Conservation (phyloP, 2,329 filamentous ascomycete species). For the Cytospora piceicola region DNA sequence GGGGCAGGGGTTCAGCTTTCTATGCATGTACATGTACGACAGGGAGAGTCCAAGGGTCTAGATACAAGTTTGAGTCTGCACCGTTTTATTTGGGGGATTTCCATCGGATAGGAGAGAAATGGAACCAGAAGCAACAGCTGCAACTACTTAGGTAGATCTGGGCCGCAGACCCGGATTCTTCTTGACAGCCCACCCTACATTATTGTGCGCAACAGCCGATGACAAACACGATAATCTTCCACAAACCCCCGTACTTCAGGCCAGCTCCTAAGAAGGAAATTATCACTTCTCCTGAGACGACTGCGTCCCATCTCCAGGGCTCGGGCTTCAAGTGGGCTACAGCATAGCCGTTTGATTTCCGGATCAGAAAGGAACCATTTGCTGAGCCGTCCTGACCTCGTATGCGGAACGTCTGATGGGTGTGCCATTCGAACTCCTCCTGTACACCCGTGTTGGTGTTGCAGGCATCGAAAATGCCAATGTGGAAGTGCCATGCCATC, state of each 20-base stretch:
- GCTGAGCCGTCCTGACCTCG: not conserved
- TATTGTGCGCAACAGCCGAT: constrained; percentile 13
- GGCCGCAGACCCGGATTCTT: not conserved
- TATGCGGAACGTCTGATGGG: not conserved
- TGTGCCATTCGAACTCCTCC: constrained; percentile 21
- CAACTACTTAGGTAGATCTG: too few species aligned
- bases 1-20: not conserved
- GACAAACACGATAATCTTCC: constrained; percentile 22
- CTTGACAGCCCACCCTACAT: not conserved
- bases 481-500: constrained; percentile 3
- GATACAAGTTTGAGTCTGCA: not conserved
- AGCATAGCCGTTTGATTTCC: constrained; percentile 3
- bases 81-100: not conserved
- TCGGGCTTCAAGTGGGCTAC: constrained; percentile 14
- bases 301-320: too few species aligned
- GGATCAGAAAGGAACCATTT: constrained; percentile 8
- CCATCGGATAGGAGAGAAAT: not conserved
- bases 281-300: not conserved
- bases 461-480: not conserved
- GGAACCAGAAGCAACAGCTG: not conserved
- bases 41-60: not conserved
- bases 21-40: not conserved
- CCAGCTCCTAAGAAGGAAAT: constrained; percentile 12
- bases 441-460: not conserved
- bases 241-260: constrained; percentile 1